Conservation (phyloP, 2,329 filamentous ascomycete genomes). For the Cladosporium sp. region DNA sequence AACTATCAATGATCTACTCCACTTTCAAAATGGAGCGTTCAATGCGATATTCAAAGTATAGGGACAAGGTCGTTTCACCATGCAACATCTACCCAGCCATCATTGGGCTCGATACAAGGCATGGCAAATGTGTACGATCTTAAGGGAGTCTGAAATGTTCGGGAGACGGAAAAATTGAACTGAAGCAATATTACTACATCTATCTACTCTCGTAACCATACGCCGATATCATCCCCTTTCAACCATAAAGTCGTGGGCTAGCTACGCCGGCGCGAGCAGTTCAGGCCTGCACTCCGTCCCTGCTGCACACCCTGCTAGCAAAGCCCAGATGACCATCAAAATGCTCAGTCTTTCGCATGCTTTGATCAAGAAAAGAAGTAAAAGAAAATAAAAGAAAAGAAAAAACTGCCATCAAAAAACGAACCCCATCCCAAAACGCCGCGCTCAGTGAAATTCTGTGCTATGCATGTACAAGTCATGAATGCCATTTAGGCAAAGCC, state of each 20-base stretch:
- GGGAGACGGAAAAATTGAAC: too few relatives aligned
- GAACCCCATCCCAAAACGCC: slow-evolving; percentile 4
- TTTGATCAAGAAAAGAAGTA: too few relatives aligned
- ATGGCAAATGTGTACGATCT: too few relatives aligned
- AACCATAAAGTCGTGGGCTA: neutral
- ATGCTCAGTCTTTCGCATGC: neutral
- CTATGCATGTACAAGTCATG: slow-evolving; percentile 10
- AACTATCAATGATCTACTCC: neutral
- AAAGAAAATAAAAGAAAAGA: neutral
- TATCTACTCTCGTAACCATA: slow-evolving; percentile 2
- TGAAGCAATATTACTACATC: slow-evolving; percentile 11
- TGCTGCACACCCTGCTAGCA: neutral
- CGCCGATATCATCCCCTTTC: neutral
- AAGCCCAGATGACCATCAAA: slow-evolving; percentile 1
- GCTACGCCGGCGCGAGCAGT: slow-evolving; percentile 9
- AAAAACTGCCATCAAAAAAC: neutral
- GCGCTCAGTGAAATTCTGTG: slow-evolving; percentile 9
- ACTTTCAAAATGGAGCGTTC: too few relatives aligned
- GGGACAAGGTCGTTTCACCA: too few relatives aligned
- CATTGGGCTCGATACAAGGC: too few relatives aligned
- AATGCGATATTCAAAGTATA: too few relatives aligned
- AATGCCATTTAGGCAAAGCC: slow-evolving; percentile 71
- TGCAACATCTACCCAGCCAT: too few relatives aligned
- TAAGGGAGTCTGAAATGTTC: too few relatives aligned
- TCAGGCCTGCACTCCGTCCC: slow-evolving; percentile 19